Evolutionary conservation across 805 yeast species (phyloP).

Genomic region (Candida silvatica): DNA sequence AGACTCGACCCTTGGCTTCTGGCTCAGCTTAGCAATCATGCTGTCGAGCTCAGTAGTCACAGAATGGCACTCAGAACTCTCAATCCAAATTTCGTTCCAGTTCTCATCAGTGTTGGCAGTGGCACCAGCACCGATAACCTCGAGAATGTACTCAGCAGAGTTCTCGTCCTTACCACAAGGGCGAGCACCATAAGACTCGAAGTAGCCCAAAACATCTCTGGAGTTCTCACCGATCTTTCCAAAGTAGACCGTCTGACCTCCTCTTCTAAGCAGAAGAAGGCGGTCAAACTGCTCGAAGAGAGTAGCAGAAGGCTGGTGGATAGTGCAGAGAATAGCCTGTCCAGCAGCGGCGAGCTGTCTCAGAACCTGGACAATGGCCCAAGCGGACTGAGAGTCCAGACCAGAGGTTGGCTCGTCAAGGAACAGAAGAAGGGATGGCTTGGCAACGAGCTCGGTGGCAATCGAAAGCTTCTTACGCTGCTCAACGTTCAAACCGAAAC

Average conservation of each 20-base stretch:
- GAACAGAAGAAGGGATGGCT: constrained; percentile 42
- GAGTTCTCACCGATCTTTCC: constrained; percentile 46
- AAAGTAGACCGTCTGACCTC: constrained; percentile 46
- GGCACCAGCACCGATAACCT: constrained; percentile 78
- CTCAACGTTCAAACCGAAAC: constrained; percentile 45
- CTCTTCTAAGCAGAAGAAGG: constrained; percentile 35
- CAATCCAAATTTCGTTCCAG: constrained; percentile 58
- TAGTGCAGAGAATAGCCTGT: constrained; percentile 50
- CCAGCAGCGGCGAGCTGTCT: constrained; percentile 42
- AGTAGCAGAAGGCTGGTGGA: constrained; percentile 42
- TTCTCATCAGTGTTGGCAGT: constrained; percentile 52
- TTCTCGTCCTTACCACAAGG: constrained; percentile 53
- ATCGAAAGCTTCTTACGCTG: constrained; percentile 45
- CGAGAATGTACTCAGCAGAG: constrained; percentile 71
- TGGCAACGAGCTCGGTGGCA: constrained; percentile 47
- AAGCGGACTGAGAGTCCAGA: constrained; percentile 49
- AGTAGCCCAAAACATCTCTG: constrained; percentile 32
- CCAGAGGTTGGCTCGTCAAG: constrained; percentile 55
- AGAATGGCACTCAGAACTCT: constrained; percentile 19
- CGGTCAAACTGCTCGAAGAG: constrained; percentile 36
- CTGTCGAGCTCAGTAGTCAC: constrained; percentile 23
- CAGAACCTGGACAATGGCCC: constrained; percentile 47
- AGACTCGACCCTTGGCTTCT: not conserved
- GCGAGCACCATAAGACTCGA: constrained; percentile 52
- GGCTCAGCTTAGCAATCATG: constrained; percentile 9